Evolutionary conservation across 1,284 basidiomycete genomes (phyloP), one percentile per base, ranked within the genome.

Genomic region (Coniophora puteana): DNA sequence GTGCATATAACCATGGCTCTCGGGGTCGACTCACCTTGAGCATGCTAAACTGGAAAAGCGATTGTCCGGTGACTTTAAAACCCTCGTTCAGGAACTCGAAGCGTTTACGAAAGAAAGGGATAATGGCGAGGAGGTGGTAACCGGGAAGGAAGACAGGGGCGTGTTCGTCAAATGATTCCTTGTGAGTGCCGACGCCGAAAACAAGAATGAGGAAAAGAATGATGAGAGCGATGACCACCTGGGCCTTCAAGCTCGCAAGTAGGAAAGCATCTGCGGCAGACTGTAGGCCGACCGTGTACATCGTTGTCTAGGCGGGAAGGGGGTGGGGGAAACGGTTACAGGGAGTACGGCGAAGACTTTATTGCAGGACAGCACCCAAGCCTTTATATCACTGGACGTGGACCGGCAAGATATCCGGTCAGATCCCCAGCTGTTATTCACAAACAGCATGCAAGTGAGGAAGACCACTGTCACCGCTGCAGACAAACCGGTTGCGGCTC

Each of bases 1-100:
- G 43, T 43, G 41, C 36, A 24, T 26, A 46, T 39, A 22, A 40
- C 29, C 41, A 31, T 23, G 34, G 41, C 31, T 40, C 37, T 46
- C 41, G 29, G 43, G 43, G 42, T 38, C 41, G 41, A 53, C 51
- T 43, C 41, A 69, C 75, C 43, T 67, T 67, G 49, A 86, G 62
- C 48, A 87, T 68, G 27, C 73, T 71, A 63, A 87, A 84, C 61
- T 79, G 77, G 55, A 82, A 87, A 30, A 80, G 57, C 41, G 70
- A 68, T 46, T 80, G 69, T 4, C 79, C 79, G 26, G 81, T 81
- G 37, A 73, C 72, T 48, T 73, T 68, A 59, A 87, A 83, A 14
- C 77, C 83, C 65, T 76, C 75, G 52, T 76, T 78, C 46, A 87
- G 54, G 59, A 87, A 87, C 55, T 85, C 82, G 54, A 77, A 80